These are phyloP conservation scores for Cercospora janseana DNA, from an alignment of 2,329 filamentous ascomycete genomes.

Conservation along the genomic window DNA sequence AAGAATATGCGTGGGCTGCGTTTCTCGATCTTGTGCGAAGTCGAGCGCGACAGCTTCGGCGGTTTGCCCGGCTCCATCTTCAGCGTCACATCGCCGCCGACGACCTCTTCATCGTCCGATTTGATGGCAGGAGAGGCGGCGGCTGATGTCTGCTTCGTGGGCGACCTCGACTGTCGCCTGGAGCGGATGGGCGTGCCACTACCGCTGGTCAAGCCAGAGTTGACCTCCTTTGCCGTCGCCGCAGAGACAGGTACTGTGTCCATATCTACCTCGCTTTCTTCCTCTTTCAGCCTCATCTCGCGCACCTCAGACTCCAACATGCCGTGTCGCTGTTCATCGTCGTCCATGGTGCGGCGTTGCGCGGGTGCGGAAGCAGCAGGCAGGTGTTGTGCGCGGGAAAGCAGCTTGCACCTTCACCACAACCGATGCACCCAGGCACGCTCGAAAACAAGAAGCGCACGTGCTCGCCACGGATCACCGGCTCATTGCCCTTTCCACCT, in stretches of 20 bases:
- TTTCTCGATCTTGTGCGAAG: slow-evolving; percentile 66
- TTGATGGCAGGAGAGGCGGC: slow-evolving; percentile 41
- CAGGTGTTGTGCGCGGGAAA: slow-evolving; percentile 15
- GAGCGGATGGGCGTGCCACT: slow-evolving; percentile 24
- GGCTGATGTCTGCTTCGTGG: slow-evolving; percentile 30
- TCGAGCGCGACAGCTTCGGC: slow-evolving; percentile 70
- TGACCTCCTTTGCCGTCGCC: slow-evolving; percentile 27
- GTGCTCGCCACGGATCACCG: slow-evolving; percentile 18
- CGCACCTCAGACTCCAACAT: slow-evolving; percentile 46
- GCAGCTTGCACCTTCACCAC: slow-evolving; percentile 19
- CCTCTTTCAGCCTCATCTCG: slow-evolving; percentile 49
- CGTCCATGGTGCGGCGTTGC: slow-evolving; percentile 40
- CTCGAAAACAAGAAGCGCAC: slow-evolving; percentile 14
- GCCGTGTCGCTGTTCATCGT: slow-evolving; percentile 38
- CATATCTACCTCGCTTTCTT: slow-evolving; percentile 34
- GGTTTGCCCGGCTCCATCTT: slow-evolving; percentile 65
- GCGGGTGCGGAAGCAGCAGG: slow-evolving; percentile 29
- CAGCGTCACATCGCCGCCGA: slow-evolving; percentile 61
- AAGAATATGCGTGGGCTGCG: slow-evolving; percentile 66
- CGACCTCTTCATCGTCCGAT: slow-evolving; percentile 51
- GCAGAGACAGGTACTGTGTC: slow-evolving; percentile 27
- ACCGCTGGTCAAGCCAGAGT: slow-evolving; percentile 27
- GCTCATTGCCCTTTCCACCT: slow-evolving; percentile 10
- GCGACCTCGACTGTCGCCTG: slow-evolving; percentile 31
- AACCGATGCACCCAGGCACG: background rate